A percentile compares a stretch with the other conserved stretches of the same genome.
Conservation (phyloP, 139 green algal genomes). For the Chlamydomonas sp. region DNA sequence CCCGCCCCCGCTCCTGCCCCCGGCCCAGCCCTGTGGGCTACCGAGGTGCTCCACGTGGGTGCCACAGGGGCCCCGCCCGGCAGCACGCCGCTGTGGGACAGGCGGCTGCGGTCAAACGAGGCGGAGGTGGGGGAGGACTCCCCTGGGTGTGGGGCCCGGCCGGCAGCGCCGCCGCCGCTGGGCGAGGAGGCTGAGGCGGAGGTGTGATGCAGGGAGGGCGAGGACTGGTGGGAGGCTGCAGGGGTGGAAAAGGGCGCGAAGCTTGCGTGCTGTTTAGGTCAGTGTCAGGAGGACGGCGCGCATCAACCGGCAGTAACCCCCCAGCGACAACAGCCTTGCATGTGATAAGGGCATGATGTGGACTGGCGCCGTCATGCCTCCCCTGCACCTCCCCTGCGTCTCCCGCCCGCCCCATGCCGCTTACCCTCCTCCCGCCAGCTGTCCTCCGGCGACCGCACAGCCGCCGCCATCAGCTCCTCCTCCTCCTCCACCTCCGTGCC, state of each 20-base stretch:
- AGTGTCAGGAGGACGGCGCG: too few species aligned
- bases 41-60: background rate
- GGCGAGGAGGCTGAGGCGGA: too few species aligned
- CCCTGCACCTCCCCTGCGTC: too few species aligned
- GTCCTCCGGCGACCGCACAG: background rate
- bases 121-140: background rate
- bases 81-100: constrained; percentile 8
- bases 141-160: background rate
- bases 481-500: constrained; percentile 16
- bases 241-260: too few species aligned
- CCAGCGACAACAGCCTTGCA: too few species aligned
- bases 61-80: background rate
- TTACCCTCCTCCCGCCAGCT: too few species aligned
- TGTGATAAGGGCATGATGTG: too few species aligned
- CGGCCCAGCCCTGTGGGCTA: background rate
- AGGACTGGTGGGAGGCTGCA: background rate
- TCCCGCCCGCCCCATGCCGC: too few species aligned
- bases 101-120: background rate
- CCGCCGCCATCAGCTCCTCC: background rate
- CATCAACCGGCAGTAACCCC: too few species aligned
- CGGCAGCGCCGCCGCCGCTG: too few species aligned
- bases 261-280: too few species aligned
- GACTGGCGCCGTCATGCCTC: too few species aligned
- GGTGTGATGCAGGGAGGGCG: background rate
- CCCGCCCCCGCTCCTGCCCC: background rate